These are phyloP conservation scores for Begonia peltatifolia DNA, from an alignment of 306 rosid genomes.

Conservation along the genomic window DNA sequence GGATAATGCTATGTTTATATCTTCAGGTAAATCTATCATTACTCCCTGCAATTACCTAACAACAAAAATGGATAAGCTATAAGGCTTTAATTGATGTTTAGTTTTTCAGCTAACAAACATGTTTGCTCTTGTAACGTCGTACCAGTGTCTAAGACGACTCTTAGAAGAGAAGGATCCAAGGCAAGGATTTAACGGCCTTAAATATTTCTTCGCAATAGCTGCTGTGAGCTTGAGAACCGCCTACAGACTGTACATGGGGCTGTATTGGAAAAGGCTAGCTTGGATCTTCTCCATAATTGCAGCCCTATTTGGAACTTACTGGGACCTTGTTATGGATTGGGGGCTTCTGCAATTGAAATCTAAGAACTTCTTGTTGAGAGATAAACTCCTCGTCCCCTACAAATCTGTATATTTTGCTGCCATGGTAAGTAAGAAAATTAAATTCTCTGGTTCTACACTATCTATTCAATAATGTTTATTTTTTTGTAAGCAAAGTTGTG, in stretches of 20 bases:
- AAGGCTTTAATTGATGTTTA: background rate
- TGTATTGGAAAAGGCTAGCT: constrained; percentile 27
- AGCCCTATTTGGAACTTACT: constrained; percentile 36
- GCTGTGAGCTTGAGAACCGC: constrained; percentile 53
- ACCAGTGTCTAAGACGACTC: constrained; percentile 45
- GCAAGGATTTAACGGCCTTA: constrained; percentile 51
- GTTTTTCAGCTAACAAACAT: background rate
- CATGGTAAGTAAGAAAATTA: constrained; percentile 24
- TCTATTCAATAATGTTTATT: too few relatives aligned
- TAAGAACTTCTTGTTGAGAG: constrained; percentile 55
- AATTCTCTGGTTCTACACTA: background rate
- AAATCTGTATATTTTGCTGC: constrained; percentile 41
- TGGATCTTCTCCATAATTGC: constrained; percentile 34
- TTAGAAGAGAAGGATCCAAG: constrained; percentile 44
- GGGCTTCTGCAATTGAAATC: constrained; percentile 48
- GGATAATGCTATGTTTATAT: too few relatives aligned
- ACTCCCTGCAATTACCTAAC: background rate
- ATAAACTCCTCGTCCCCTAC: constrained; percentile 41
- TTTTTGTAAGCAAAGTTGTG: background rate
- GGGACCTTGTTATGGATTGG: constrained; percentile 68
- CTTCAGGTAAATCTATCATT: background rate
- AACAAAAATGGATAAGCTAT: background rate
- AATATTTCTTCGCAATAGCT: constrained; percentile 40
- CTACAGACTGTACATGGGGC: constrained; percentile 12
- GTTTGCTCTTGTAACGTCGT: background rate